Percentiles rank a stretch among this genome's conserved stretches.
phyloP scores from a whole-genome alignment of 1,284 basidiomycete genomes.

The Rhodotorula sp. region DNA sequence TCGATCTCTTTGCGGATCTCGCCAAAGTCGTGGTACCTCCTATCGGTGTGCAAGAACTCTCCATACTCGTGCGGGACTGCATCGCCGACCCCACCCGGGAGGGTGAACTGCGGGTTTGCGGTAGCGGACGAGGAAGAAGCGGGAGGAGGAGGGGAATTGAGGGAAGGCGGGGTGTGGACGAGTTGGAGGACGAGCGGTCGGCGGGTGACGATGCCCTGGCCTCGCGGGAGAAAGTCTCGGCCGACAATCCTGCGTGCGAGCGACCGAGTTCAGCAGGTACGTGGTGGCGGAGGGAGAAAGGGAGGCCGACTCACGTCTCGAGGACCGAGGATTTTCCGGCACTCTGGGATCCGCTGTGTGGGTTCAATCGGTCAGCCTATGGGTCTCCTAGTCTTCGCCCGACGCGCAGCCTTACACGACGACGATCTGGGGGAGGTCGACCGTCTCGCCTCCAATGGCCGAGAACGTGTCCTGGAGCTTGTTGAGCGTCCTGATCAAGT shows the following conservation, averaged over 20 bases:
- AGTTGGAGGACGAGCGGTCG: constrained; percentile 92
- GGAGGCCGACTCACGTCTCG: constrained; percentile 51
- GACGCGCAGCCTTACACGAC: constrained; percentile 45
- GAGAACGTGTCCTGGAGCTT: constrained; percentile 52
- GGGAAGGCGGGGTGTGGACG: constrained; percentile 60
- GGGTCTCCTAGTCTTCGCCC: too few species aligned
- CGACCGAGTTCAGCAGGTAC: neutral
- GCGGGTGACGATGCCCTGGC: constrained; percentile 86
- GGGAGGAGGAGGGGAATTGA: constrained; percentile 52
- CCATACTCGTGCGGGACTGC: constrained; percentile 64
- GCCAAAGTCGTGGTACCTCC: constrained; percentile 89
- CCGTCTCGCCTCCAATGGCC: constrained; percentile 55
- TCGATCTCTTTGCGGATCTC: constrained; percentile 97
- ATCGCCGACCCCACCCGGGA: constrained; percentile 1
- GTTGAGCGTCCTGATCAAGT: constrained; percentile 14
- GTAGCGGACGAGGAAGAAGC: constrained; percentile 50
- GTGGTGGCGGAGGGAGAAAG: neutral
- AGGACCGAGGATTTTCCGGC: constrained; percentile 59
- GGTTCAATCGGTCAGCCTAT: constrained; percentile 44
- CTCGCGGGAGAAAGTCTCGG: constrained; percentile 88
- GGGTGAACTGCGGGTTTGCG: constrained; percentile 14
- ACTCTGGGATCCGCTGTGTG: constrained; percentile 53
- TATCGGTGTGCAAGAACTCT: constrained; percentile 95
- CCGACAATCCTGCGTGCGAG: constrained; percentile 72
- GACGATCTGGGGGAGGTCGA: constrained; percentile 56